These are phyloP conservation scores for Sporothrix curviconia DNA, from an alignment of 2,329 filamentous ascomycete genomes.

Conservation along the genomic window DNA sequence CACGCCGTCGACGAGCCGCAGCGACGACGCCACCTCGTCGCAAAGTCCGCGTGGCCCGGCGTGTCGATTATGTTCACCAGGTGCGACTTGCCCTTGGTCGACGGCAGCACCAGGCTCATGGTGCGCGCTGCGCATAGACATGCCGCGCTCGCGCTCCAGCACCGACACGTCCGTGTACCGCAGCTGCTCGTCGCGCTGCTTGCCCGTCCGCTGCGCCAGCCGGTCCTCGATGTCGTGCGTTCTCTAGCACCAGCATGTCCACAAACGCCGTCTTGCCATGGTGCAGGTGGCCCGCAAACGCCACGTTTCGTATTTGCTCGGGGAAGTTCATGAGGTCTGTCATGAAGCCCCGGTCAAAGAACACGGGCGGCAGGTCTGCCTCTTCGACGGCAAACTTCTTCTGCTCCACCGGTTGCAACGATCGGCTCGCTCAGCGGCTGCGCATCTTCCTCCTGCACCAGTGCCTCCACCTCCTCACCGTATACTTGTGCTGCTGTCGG, in stretches of 20 bases:
- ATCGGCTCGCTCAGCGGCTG: conserved; percentile 90
- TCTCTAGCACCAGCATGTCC: conserved; percentile 96
- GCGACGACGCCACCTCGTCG: conserved; percentile 89
- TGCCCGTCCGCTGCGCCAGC: conserved; percentile 73
- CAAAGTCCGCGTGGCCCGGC: conserved; percentile 96
- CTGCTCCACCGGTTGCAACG: conserved; percentile 81
- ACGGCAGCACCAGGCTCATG: conserved; percentile 87
- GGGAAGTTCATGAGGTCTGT: conserved; percentile 94
- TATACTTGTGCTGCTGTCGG: conserved; percentile 96
- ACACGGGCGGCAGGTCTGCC: conserved; percentile 78
- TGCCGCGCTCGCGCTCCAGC: conserved; percentile 77
- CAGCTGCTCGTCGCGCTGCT: conserved; percentile 78
- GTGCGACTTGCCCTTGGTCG: conserved; percentile 88
- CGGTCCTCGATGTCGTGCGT: conserved; percentile 78
- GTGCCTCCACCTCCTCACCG: conserved; percentile 85
- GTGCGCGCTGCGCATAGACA: conserved; percentile 90
- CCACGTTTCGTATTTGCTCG: conserved; percentile 88
- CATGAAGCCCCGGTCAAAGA: conserved; percentile 87
- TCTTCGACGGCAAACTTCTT: conserved; percentile 97
- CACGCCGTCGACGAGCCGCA: conserved; percentile 84
- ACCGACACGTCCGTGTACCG: conserved; percentile 91
- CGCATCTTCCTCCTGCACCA: conserved; percentile 95
- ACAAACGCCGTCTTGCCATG: conserved; percentile 97
- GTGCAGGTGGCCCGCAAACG: conserved; percentile 85
- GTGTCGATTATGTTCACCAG: conserved; percentile 93